Percentiles rank a stretch among this genome's conserved stretches.
phyloP scores from a whole-genome alignment of 805 yeast genomes.

The Saccharomycopsis javanensis region DNA sequence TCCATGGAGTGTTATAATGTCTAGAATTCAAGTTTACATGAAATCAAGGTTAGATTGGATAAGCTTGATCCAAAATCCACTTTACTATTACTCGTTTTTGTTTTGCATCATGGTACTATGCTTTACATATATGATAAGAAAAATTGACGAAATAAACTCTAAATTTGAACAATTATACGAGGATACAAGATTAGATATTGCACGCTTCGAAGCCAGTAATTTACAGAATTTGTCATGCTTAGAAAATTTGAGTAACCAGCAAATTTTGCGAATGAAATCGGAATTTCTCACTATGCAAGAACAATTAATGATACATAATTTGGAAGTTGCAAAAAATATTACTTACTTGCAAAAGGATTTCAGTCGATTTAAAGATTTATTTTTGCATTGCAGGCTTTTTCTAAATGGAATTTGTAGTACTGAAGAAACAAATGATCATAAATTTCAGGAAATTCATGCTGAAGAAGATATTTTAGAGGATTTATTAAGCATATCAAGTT shows the following conservation, averaged over 20 bases:
- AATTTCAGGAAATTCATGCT: background rate
- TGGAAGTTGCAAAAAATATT: background rate
- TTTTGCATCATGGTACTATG: background rate
- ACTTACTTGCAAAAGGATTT: background rate
- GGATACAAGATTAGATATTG: background rate
- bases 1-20: background rate
- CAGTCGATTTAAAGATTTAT: background rate
- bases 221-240: background rate
- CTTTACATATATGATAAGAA: background rate
- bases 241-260: background rate
- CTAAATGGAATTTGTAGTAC: background rate
- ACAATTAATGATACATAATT: background rate
- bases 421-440: background rate
- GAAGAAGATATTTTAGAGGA: background rate
- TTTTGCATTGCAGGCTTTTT: background rate
- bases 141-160: background rate
- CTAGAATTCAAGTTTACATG: background rate
- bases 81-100: background rate
- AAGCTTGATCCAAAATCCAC: background rate
- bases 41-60: background rate
- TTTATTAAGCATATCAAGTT: background rate
- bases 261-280: background rate
- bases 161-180: background rate
- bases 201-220: background rate
- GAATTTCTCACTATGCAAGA: background rate